Conservation (phyloP, 2,329 filamentous ascomycete species). For the Coniochaeta sp. region DNA sequence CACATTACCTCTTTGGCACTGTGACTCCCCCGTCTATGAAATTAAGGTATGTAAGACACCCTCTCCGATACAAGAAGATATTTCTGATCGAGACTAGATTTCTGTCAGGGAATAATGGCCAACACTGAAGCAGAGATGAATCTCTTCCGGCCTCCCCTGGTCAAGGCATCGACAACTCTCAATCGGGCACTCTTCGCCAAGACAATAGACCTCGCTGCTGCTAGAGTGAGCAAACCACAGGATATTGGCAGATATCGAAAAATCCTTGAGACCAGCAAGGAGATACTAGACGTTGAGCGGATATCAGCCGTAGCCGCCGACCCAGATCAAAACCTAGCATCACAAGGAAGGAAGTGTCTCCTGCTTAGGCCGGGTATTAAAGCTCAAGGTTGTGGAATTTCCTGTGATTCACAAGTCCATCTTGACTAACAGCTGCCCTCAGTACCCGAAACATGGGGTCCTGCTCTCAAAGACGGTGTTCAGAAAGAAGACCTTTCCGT, state of each 20-base stretch:
- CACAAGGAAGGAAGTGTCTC: constrained; percentile 53
- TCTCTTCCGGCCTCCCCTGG: constrained; percentile 69
- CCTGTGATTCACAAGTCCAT: constrained; percentile 1
- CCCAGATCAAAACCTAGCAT: constrained; percentile 45
- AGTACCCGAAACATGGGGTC: constrained; percentile 71
- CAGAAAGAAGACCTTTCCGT: constrained; percentile 61
- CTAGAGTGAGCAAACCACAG: constrained; percentile 65
- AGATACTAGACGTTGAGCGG: constrained; percentile 58
- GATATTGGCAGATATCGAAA: constrained; percentile 67
- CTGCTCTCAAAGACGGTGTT: constrained; percentile 60
- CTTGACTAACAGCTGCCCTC: neutral
- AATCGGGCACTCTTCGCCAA: constrained; percentile 79
- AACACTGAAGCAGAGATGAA: constrained; percentile 34
- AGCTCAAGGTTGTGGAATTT: constrained; percentile 32
- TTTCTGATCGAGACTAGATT: neutral
- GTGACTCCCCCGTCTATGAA: neutral
- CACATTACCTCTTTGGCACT: neutral
- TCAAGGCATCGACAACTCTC: constrained; percentile 65
- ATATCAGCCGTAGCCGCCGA: constrained; percentile 56
- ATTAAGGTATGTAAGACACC: neutral
- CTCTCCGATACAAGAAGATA: neutral
- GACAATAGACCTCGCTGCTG: constrained; percentile 68
- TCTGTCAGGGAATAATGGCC: neutral
- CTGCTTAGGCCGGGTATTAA: constrained; percentile 51
- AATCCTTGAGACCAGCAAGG: constrained; percentile 55